Percentiles rank a stretch among this genome's conserved stretches.
phyloP scores from a whole-genome alignment of 805 yeast genomes.

The Candida yuanshanica region DNA sequence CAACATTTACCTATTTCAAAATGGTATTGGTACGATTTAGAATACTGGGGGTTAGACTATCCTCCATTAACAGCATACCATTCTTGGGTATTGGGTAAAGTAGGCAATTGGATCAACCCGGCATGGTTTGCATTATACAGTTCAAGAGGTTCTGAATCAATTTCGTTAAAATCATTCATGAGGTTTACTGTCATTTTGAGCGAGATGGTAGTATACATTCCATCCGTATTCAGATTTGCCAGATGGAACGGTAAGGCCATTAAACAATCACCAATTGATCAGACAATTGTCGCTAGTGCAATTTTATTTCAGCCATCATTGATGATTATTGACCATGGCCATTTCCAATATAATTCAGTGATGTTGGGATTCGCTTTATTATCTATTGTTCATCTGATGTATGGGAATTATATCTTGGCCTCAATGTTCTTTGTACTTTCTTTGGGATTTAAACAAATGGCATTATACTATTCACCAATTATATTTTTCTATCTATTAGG shows the following conservation, averaged over 20 bases:
- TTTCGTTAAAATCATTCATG: constrained; percentile 76
- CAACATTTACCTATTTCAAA: constrained; percentile 59
- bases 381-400: constrained; percentile 59
- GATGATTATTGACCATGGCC: constrained; percentile 90
- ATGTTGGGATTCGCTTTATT: constrained; percentile 84
- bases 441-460: constrained; percentile 90
- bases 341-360: constrained; percentile 90
- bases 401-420: constrained; percentile 60
- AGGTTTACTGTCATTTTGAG: constrained; percentile 71
- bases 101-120: constrained; percentile 61
- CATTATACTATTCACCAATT: constrained; percentile 86
- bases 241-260: constrained; percentile 62
- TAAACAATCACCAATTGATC: constrained; percentile 61
- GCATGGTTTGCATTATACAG: constrained; percentile 69
- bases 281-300: constrained; percentile 68
- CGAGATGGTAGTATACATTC: constrained; percentile 69
- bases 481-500: constrained; percentile 78
- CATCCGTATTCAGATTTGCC: constrained; percentile 70
- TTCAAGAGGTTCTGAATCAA: constrained; percentile 73
- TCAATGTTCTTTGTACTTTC: constrained; percentile 74
- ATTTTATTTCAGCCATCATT: constrained; percentile 82
- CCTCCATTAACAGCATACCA: constrained; percentile 97
- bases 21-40: constrained; percentile 89
- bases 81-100: constrained; percentile 68
- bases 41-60: constrained; percentile 95